Evolutionary conservation across 2,329 filamentous ascomycete genomes (phyloP).

Genomic region (Lachnellula occidentalis): DNA sequence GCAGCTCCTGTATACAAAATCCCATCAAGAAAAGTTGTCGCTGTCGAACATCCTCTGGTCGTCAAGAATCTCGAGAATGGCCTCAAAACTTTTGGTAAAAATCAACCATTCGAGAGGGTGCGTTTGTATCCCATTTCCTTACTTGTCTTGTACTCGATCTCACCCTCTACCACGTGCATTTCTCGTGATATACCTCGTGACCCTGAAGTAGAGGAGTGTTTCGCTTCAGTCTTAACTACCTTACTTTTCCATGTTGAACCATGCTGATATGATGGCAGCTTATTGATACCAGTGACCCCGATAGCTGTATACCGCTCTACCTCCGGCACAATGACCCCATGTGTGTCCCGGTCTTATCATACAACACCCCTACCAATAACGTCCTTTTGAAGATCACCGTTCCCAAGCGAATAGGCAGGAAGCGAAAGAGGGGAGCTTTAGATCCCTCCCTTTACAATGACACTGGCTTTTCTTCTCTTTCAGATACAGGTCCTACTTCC

Average conservation of each 20-base stretch:
- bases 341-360: conserved; percentile 72
- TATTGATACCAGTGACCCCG: conserved; percentile 38
- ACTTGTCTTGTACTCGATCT: background rate
- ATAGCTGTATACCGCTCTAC: conserved; percentile 59
- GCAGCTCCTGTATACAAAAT: conserved; percentile 43
- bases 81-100: conserved; percentile 52
- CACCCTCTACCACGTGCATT: conserved; percentile 4
- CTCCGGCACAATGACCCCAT: conserved; percentile 75
- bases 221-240: background rate
- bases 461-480: background rate
- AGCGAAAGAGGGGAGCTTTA: conserved; percentile 72
- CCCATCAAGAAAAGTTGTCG: conserved; percentile 47
- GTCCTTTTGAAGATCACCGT: conserved; percentile 81
- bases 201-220: background rate
- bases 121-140: conserved; percentile 8
- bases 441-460: conserved; percentile 51
- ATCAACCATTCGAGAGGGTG: conserved; percentile 26
- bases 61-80: conserved; percentile 59
- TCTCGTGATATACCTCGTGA: conserved; percentile 14
- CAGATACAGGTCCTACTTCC: background rate
- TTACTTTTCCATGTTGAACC: background rate
- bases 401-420: conserved; percentile 80
- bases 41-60: conserved; percentile 63
- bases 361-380: conserved; percentile 72
- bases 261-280: conserved; percentile 32